Base-by-base conservation (phyloP, 1,284 basidiomycete species). In the Cystobasidiaceae sp. region DNA sequence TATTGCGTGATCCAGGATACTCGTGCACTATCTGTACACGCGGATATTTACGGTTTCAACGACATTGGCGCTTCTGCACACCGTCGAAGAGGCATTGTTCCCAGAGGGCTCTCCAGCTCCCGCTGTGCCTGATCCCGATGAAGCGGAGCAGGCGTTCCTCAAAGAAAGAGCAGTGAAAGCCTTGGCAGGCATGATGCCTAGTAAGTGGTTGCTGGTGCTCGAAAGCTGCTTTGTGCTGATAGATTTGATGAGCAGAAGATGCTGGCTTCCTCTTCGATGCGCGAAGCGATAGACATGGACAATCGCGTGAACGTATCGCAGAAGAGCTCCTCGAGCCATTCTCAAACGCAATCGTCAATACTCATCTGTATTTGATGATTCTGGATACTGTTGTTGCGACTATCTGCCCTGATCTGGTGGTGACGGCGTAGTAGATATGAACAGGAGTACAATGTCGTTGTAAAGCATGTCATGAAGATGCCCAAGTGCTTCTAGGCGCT, bases 71-170 rank as follows among this genome's bases (percentile, higher is more conserved):
- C 73, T 81, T 61, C 76, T 83, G 28, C 80, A 82, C 49, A 73
- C 79, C 7, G 78, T 82, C 6, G 88, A 87, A 70, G 80, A 80
- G 23, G 81, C 83, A 3, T 79, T 92, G 39, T 91, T 90, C 72
- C 89, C 90, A 4, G 85, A 86, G 66, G 89, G 89, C 21, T 88
- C 88, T 77, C 88, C 88, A 1, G 85, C 82, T 0, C 82, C 84
- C 0, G 75, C 84, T 0, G 83, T 85, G 4, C 77, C 80, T 3
- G 86, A 88, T 55, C 89, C 89, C 25, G 83, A 83, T 0, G 77
- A 78, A 0, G 86, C 87, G 71, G 86, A 89, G 74, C 86, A 89
- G 73, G 77, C 78, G 2, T 79, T 78, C 37, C 78, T 87, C 61
- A 81, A 82, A 23, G 80, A 81, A n/a, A 77, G 78, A 55, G 74